Percentiles rank a stretch among this genome's conserved stretches.
Conservation (phyloP, 176 grass and related monocot species). For the Echinochloa phyllopogon region DNA sequence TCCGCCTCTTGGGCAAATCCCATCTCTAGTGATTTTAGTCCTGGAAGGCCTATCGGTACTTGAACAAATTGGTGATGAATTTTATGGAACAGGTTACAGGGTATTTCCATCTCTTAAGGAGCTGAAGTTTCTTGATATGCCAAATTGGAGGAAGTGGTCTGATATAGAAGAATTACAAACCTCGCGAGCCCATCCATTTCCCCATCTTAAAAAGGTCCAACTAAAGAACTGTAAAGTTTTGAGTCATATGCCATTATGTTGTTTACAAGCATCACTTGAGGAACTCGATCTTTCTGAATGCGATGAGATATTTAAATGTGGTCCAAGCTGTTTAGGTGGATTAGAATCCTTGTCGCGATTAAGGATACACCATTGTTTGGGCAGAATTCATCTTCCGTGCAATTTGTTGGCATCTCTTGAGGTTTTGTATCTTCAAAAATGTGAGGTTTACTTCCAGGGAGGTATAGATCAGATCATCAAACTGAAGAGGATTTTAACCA, state of each 20-base stretch:
- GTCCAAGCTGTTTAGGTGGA: conserved; percentile 4
- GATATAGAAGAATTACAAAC: conserved; percentile 16
- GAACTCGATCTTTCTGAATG: conserved; percentile 41
- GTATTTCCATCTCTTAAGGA: conserved; percentile 52
- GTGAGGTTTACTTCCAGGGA: conserved; percentile 10
- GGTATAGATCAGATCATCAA: conserved; percentile 15
- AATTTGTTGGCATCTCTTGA: conserved; percentile 14
- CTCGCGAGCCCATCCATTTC: neutral
- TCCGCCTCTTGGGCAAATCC: conserved; percentile 52
- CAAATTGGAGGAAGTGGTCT: conserved; percentile 39
- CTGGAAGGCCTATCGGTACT: conserved; percentile 20
- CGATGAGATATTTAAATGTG: conserved; percentile 24
- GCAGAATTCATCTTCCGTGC: conserved; percentile 9
- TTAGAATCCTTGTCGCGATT: conserved; percentile 7
- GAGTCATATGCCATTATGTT: conserved; percentile 16
- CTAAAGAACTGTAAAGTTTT: conserved; percentile 36
- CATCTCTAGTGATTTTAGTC: conserved; percentile 35
- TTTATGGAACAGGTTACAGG: conserved; percentile 42
- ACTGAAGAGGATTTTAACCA: conserved; percentile 10
- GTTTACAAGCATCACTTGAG: conserved; percentile 37
- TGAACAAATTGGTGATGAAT: conserved; percentile 28
- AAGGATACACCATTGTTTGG: conserved; percentile 13
- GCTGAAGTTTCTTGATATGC: conserved; percentile 34
- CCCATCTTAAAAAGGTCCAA: conserved; percentile 39
- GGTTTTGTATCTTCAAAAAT: conserved; percentile 31